These are phyloP conservation scores for Mortierella sp. DNA, from an alignment of 371 early-diverging fungal species.

Conservation along the genomic window DNA sequence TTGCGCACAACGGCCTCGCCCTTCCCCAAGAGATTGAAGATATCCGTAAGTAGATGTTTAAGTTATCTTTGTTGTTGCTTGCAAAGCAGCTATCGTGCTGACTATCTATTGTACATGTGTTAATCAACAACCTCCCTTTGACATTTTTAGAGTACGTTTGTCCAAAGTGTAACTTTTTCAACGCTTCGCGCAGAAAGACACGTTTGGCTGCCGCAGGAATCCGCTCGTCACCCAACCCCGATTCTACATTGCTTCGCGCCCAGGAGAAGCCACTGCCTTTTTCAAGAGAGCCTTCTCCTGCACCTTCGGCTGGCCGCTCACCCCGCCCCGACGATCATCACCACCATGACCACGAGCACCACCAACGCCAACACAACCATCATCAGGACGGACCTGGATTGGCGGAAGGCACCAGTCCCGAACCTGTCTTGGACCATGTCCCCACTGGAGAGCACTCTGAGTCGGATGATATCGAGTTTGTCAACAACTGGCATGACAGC, in stretches of 20 bases:
- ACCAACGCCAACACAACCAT: not conserved
- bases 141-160: constrained; percentile 56
- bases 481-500: constrained; percentile 56
- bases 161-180: constrained; percentile 19
- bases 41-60: constrained; percentile 65
- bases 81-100: too few relatives aligned
- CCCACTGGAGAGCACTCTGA: constrained; percentile 24
- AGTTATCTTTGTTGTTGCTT: constrained; percentile 22
- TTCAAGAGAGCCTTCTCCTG: constrained; percentile 47
- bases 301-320: constrained; percentile 28
- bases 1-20: constrained; percentile 92
- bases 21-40: constrained; percentile 85
- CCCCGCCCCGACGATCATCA: constrained; percentile 26
- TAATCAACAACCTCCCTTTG: not conserved
- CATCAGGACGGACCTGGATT: constrained; percentile 19
- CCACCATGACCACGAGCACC: not conserved
- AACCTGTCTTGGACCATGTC: constrained; percentile 11
- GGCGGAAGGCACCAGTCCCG: constrained; percentile 12
- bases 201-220: constrained; percentile 26
- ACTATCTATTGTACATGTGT: not conserved
- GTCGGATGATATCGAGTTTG: constrained; percentile 43
- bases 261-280: constrained; percentile 37
- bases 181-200: constrained; percentile 55
- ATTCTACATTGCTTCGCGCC: constrained; percentile 36
- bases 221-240: constrained; percentile 24